phyloP scores from a whole-genome alignment of 805 yeast genomes.

The Metschnikowia rubicola region DNA sequence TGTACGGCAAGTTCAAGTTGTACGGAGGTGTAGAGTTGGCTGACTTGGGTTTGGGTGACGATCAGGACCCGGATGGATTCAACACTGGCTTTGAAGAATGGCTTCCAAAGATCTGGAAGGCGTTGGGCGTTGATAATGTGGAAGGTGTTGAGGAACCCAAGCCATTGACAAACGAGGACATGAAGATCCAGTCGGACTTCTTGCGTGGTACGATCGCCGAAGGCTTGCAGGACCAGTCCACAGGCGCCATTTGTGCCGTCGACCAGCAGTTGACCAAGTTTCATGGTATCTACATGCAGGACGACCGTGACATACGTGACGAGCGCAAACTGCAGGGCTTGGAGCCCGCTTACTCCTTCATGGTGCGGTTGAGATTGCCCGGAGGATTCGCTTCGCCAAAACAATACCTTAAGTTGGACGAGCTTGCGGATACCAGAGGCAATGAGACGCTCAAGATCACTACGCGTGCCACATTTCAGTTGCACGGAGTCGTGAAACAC shows the following conservation, averaged over 20 bases:
- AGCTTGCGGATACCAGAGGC: conserved; percentile 76
- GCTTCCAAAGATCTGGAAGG: conserved; percentile 84
- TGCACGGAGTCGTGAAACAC: conserved; percentile 91
- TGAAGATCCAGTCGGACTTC: conserved; percentile 81
- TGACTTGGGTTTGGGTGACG: conserved; percentile 89
- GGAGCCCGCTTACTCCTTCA: conserved; percentile 95
- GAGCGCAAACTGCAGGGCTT: conserved; percentile 87
- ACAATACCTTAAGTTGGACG: conserved; percentile 86
- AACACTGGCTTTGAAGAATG: conserved; percentile 86
- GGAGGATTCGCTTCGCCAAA: conserved; percentile 86
- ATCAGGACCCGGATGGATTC: conserved; percentile 95
- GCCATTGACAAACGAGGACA: conserved; percentile 89
- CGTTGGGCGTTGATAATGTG: conserved; percentile 79
- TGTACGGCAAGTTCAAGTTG: conserved; percentile 58
- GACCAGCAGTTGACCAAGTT: conserved; percentile 95
- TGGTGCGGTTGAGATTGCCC: conserved; percentile 94
- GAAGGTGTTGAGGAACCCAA: conserved; percentile 89
- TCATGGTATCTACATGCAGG: conserved; percentile 98
- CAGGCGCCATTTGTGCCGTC: conserved; percentile 86
- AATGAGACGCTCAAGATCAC: conserved; percentile 92
- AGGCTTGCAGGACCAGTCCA: conserved; percentile 73
- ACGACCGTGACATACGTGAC: conserved; percentile 94
- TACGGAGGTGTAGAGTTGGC: conserved; percentile 73
- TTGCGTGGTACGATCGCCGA: conserved; percentile 91
- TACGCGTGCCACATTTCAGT: conserved; percentile 94